phyloP scores from a whole-genome alignment of 2,329 filamentous ascomycete species.

The Didymella pomorum region DNA sequence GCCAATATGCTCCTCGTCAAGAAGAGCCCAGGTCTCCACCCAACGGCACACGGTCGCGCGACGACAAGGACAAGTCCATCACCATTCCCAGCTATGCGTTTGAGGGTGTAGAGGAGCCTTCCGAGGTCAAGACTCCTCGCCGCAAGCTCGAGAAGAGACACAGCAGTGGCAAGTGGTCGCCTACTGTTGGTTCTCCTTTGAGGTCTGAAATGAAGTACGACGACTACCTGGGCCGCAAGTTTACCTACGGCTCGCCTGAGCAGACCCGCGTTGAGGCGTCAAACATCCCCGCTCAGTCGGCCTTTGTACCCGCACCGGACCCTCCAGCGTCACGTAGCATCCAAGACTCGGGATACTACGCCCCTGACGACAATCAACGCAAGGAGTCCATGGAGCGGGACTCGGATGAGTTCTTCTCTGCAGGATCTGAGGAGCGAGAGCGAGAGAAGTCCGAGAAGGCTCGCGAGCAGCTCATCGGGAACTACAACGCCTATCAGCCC shows the following conservation, averaged over 20 bases:
- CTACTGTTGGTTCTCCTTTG: conserved; percentile 54
- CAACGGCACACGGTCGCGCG: conserved; percentile 28
- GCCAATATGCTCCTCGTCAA: conserved; percentile 20
- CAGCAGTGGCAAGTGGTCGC: conserved; percentile 52
- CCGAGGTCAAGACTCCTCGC: conserved; percentile 53
- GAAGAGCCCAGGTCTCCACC: conserved; percentile 27
- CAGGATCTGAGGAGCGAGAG: conserved; percentile 43
- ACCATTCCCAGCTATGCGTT: conserved; percentile 47
- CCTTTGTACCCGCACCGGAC: conserved; percentile 27
- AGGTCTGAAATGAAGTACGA: conserved; percentile 55
- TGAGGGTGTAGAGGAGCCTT: conserved; percentile 45
- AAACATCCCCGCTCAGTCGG: conserved; percentile 25
- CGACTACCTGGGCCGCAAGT: conserved; percentile 50
- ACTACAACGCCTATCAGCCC: conserved; percentile 28
- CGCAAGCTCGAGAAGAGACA: conserved; percentile 59
- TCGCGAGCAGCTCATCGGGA: conserved; percentile 25
- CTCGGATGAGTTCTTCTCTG: conserved; percentile 46
- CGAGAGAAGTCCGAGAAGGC: conserved; percentile 29
- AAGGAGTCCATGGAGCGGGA: conserved; percentile 37
- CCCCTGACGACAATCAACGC: conserved; percentile 39
- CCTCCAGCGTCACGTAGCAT: conserved; percentile 28
- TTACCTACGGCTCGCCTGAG: conserved; percentile 19
- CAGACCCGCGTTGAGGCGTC: conserved; percentile 28
- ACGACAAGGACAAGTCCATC: conserved; percentile 25
- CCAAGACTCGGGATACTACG: conserved; percentile 47